Evolutionary conservation across 371 early-diverging fungal species (phyloP), one percentile per base, ranked within the genome.

Genomic region (Mucor irregularis): DNA sequence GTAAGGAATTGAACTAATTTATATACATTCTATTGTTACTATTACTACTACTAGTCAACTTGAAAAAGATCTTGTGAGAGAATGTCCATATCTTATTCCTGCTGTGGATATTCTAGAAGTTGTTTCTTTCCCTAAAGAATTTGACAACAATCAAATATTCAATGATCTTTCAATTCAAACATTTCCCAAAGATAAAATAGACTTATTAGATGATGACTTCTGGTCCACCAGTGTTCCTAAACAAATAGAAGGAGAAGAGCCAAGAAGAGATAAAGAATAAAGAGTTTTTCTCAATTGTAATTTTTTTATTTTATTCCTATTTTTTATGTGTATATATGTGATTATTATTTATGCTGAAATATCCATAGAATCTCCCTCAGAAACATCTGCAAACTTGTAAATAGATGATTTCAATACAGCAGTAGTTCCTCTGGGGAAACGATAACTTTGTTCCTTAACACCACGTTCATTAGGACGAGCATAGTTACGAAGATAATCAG

Each of bases 401-500:
- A 78, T 59, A n/a, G 73, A 72, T 30, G 66, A 50, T 58, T 78
- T 78, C 58, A 78, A 62, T 16, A 78, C 58, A 48, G 78, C 80
- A 31, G 80, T 79, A 10, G 80, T 74, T 25, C 74, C 74, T 64
- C 73, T 60, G 3, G 71, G 66, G 38, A 66, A 79, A 53, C 37
- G 64, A 78, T 96, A 97, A 68, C 86, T 85, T 68, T 85, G 86
- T 71, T 93, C 90, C 78, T 94, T 95, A 47, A 70, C 66, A 4
- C 80, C 91, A 59, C 96, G 90, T 74, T 92, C 91, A 70, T 96
- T 97, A 22, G 98, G 98, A 62, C 68, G 84, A 47, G 68, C 75
- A 69, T 94, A 92, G 74, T 93, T 92, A 46, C 96, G 85, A 46
- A 94, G 82, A 48, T 90, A 87, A 49, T 96, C 95, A 16, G 89